A percentile compares a stretch with the other conserved stretches of the same genome.
Conservation (phyloP, 1,284 basidiomycete genomes). For the Blastosporella zonata region DNA sequence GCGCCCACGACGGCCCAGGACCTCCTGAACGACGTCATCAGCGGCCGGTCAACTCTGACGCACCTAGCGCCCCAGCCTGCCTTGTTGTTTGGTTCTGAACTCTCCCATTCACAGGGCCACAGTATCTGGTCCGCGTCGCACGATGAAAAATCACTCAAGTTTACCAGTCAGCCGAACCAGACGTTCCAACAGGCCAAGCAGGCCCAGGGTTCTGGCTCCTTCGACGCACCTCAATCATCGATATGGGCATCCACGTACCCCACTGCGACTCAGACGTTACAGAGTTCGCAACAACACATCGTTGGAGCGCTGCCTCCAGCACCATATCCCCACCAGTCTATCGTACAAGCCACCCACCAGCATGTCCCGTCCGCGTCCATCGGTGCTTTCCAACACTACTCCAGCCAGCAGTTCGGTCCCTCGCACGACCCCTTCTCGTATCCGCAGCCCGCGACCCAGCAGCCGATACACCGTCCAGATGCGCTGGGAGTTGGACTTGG, state of each 20-base stretch:
- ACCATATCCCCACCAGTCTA: slow-evolving; percentile 23
- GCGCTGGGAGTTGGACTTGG: slow-evolving; percentile 18
- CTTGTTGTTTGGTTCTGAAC: slow-evolving; percentile 43
- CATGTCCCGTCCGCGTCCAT: slow-evolving; percentile 28
- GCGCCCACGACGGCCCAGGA: slow-evolving; percentile 57
- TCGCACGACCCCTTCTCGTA: slow-evolving; percentile 27
- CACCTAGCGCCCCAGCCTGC: slow-evolving; percentile 34
- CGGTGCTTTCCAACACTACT: slow-evolving; percentile 18
- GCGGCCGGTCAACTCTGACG: slow-evolving; percentile 24
- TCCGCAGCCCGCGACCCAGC: slow-evolving; percentile 21
- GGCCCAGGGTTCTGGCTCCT: slow-evolving; percentile 21
- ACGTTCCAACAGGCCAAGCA: slow-evolving; percentile 25
- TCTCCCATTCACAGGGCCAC: slow-evolving; percentile 33
- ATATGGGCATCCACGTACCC: slow-evolving; percentile 35
- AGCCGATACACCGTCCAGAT: slow-evolving; percentile 25
- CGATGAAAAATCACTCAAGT: slow-evolving; percentile 40
- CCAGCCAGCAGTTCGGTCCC: slow-evolving; percentile 20
- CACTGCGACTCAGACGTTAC: slow-evolving; percentile 26
- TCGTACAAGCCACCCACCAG: slow-evolving; percentile 22
- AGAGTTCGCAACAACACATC: slow-evolving; percentile 29
- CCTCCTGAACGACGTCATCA: slow-evolving; percentile 55
- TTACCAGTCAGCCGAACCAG: slow-evolving; percentile 25
- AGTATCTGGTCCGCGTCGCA: slow-evolving; percentile 57
- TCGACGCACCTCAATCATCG: slow-evolving; percentile 30
- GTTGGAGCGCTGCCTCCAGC: slow-evolving; percentile 26